These are phyloP conservation scores for Mycena rosella DNA, from an alignment of 768 basidiomycete genomes.

Conservation along the genomic window DNA sequence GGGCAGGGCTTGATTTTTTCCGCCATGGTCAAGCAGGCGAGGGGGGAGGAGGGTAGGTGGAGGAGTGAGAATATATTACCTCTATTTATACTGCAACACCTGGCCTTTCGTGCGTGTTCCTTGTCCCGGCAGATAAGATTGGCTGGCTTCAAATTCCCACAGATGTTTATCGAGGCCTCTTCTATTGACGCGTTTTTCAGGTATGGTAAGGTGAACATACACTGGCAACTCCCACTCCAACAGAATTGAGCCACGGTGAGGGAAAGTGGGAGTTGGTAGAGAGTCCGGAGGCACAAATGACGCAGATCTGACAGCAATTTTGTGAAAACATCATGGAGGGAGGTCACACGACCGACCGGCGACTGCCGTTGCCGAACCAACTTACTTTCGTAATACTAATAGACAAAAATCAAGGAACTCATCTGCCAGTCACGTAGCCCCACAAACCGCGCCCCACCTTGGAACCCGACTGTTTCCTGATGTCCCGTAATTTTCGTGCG, in stretches of 20 bases:
- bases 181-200: neutral
- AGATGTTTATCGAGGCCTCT: neutral
- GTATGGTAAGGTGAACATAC: neutral
- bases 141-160: neutral
- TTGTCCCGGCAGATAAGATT: neutral
- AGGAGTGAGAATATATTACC: slow-evolving; percentile 19
- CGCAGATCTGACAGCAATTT: neutral
- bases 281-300: neutral
- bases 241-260: neutral
- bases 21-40: slow-evolving; percentile 9
- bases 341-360: neutral
- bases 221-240: neutral
- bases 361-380: neutral
- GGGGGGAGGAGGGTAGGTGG: neutral
- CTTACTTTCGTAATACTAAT: neutral
- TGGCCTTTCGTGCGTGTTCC: slow-evolving; percentile 26
- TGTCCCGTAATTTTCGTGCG: slow-evolving; percentile 7
- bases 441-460: slow-evolving; percentile 12
- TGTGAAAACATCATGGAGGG: neutral
- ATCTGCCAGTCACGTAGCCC: slow-evolving; percentile 24
- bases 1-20: slow-evolving; percentile 10
- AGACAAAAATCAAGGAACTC: neutral
- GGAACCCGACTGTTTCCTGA: neutral
- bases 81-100: slow-evolving; percentile 17
- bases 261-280: neutral